Evolutionary conservation across 805 yeast genomes (phyloP).

Genomic region (Cyberlindnera maritima): DNA sequence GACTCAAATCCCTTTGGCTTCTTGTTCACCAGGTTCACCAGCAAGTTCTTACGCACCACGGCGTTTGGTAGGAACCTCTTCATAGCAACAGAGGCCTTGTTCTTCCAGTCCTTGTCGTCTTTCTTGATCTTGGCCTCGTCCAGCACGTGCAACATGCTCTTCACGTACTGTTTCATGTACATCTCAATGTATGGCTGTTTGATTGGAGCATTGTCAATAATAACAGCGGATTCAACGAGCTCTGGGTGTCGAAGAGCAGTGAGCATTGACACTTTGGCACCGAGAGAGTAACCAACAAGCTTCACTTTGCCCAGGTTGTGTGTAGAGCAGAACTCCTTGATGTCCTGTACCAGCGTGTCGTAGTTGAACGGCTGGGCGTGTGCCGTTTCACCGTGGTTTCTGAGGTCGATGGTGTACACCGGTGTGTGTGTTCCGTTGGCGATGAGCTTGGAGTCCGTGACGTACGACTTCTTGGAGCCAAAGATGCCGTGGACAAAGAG

Average conservation of each 20-base stretch:
- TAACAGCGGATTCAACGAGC: slow-evolving; percentile 38
- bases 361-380: slow-evolving; percentile 45
- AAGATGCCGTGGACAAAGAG: slow-evolving; percentile 49
- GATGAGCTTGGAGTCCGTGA: slow-evolving; percentile 37
- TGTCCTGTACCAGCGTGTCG: slow-evolving; percentile 40
- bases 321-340: slow-evolving; percentile 34
- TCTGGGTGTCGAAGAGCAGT: slow-evolving; percentile 40
- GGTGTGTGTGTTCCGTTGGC: slow-evolving; percentile 32
- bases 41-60: slow-evolving; percentile 35
- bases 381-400: slow-evolving; percentile 50
- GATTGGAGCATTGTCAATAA: slow-evolving; percentile 49
- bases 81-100: slow-evolving; percentile 87
- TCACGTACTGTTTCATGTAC: slow-evolving; percentile 35
- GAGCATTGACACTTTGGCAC: slow-evolving; percentile 52
- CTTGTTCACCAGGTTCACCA: slow-evolving; percentile 36
- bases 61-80: slow-evolving; percentile 92
- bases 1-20: slow-evolving; percentile 27
- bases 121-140: slow-evolving; percentile 45
- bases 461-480: slow-evolving; percentile 44
- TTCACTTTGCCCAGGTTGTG: slow-evolving; percentile 31
- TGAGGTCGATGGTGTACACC: slow-evolving; percentile 43
- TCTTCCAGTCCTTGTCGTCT: slow-evolving; percentile 47
- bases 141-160: slow-evolving; percentile 74
- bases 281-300: slow-evolving; percentile 48
- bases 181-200: slow-evolving; percentile 34